phyloP scores from a whole-genome alignment of 768 basidiomycete species.

The Leccinum subtestaceum region DNA sequence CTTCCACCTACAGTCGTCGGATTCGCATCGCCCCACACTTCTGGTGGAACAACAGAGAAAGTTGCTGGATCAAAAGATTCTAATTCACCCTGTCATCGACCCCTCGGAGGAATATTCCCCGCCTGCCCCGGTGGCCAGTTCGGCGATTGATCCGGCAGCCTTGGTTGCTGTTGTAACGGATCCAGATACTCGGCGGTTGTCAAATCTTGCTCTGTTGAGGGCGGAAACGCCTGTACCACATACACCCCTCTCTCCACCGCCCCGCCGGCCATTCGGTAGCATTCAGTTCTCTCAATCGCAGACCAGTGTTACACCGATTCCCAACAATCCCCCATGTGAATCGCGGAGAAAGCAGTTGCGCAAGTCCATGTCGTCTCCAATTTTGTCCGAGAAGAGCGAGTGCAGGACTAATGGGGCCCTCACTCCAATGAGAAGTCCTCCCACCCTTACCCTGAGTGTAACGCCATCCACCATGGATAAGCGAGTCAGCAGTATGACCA shows the following conservation, averaged over 20 bases:
- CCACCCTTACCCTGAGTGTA: conserved; percentile 35
- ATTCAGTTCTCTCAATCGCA: conserved; percentile 57
- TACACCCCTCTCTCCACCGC: conserved; percentile 65
- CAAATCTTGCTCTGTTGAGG: conserved; percentile 50
- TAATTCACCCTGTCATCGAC: conserved; percentile 39
- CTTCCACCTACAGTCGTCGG: conserved; percentile 20
- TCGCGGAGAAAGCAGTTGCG: conserved; percentile 35
- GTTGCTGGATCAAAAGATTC: conserved; percentile 43
- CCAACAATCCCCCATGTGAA: conserved; percentile 4
- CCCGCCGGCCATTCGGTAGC: conserved; percentile 43
- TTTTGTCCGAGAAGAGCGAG: conserved; percentile 45
- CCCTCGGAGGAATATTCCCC: conserved; percentile 32
- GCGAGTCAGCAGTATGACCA: conserved; percentile 26
- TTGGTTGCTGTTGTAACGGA: conserved; percentile 17
- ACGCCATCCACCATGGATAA: conserved; percentile 30
- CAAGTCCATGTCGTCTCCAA: conserved; percentile 52
- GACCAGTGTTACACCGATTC: conserved; percentile 40
- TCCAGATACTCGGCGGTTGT: conserved; percentile 36
- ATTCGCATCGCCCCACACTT: conserved; percentile 20
- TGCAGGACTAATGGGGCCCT: conserved; percentile 28
- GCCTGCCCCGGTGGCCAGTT: conserved; percentile 14
- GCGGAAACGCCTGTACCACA: conserved; percentile 66
- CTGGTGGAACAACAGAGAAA: conserved; percentile 25
- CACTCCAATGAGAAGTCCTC: conserved; percentile 42
- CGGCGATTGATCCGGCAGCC: conserved; percentile 7